A percentile compares a stretch with the other conserved stretches of the same genome.
These are phyloP conservation scores for Gracilaria gracilis DNA, from an alignment of 23 red algal species.

Conservation along the genomic window DNA sequence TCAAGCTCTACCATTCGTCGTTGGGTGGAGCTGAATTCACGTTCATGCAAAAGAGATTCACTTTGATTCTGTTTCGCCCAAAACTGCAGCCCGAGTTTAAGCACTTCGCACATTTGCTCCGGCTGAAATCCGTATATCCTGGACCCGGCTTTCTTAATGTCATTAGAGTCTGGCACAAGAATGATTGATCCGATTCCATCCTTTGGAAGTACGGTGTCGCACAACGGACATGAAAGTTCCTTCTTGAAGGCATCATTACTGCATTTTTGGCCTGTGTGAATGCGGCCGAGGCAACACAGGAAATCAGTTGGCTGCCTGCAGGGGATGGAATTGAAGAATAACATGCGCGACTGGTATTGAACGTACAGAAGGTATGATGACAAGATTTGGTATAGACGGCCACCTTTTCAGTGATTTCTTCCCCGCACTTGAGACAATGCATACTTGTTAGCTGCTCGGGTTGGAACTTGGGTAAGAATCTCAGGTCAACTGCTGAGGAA, in stretches of 20 bases:
- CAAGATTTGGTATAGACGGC: slow-evolving; percentile 71
- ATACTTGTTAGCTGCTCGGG: too few relatives aligned
- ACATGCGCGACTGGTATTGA: neutral
- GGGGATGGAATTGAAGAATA: neutral
- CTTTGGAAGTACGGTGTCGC: slow-evolving; percentile 76
- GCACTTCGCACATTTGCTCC: slow-evolving; percentile 48
- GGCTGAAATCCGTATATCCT: slow-evolving; percentile 63
- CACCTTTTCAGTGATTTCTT: slow-evolving; percentile 23
- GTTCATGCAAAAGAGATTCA: slow-evolving; percentile 51
- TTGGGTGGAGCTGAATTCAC: slow-evolving; percentile 10
- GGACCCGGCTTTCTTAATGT: slow-evolving; percentile 38
- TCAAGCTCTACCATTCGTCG: slow-evolving; percentile 22
- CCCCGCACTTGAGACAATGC: slow-evolving; percentile 69
- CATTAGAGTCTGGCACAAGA: slow-evolving; percentile 15
- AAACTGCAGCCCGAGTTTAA: slow-evolving; percentile 64
- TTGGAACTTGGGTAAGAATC: too few relatives aligned
- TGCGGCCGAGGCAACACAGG: neutral
- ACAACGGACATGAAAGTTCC: slow-evolving; percentile 68
- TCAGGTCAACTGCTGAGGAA: neutral
- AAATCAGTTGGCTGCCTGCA: neutral
- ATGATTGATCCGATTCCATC: slow-evolving; percentile 63
- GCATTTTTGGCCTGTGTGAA: slow-evolving; percentile 49
- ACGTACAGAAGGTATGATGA: slow-evolving; percentile 73
- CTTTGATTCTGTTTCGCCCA: slow-evolving; percentile 69
- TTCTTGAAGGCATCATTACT: slow-evolving; percentile 47